phyloP scores from a whole-genome alignment of 805 yeast genomes.

The Kodamaea neixiangensis region DNA sequence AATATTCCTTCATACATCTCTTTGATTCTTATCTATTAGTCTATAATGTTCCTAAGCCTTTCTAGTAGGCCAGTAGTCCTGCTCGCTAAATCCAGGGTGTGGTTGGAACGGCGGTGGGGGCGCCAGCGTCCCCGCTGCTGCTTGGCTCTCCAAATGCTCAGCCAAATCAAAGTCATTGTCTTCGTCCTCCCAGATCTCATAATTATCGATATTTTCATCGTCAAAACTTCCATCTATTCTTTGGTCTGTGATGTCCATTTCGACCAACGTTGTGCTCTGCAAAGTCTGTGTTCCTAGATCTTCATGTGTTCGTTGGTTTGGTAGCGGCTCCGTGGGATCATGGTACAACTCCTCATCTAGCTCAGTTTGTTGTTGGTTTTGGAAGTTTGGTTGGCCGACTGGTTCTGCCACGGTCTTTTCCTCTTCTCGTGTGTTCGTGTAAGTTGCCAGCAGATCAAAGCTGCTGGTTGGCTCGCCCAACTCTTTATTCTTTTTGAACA shows the following conservation, averaged over 20 bases:
- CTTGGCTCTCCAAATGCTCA: constrained; percentile 7
- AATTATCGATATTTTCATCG: constrained; percentile 28
- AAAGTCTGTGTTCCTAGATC: background rate
- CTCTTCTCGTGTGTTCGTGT: background rate
- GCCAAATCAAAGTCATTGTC: constrained; percentile 12
- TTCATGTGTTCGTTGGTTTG: background rate
- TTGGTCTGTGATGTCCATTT: constrained; percentile 6
- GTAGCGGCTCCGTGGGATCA: background rate
- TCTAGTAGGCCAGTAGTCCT: constrained; percentile 46
- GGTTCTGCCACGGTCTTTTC: background rate
- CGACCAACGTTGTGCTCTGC: background rate
- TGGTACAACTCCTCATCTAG: background rate
- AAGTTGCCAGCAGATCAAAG: constrained; percentile 1
- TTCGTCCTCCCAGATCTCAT: constrained; percentile 22
- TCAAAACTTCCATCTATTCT: constrained; percentile 18
- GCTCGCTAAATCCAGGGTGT: constrained; percentile 45
- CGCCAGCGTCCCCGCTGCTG: constrained; percentile 8
- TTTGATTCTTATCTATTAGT: background rate
- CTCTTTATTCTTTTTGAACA: constrained; percentile 5
- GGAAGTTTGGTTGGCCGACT: background rate
- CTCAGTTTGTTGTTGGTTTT: background rate
- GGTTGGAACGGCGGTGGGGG: constrained; percentile 47
- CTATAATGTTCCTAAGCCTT: constrained; percentile 1
- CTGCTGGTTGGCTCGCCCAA: background rate
- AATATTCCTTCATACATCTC: background rate